phyloP scores from a whole-genome alignment of 2,329 filamentous ascomycete species.

The Clarireedia paspali region DNA sequence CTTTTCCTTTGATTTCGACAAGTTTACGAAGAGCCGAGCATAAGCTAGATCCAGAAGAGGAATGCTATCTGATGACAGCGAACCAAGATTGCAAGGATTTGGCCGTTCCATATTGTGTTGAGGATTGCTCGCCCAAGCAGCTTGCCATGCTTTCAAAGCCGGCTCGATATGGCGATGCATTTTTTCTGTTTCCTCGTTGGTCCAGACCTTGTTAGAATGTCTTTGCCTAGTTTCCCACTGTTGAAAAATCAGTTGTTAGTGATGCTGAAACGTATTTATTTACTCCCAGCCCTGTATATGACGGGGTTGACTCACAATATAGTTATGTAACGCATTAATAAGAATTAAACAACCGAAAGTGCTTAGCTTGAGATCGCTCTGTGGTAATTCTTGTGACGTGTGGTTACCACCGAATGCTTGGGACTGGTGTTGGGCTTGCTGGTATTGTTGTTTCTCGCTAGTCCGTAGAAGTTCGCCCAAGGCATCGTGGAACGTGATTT shows the following conservation, averaged over 20 bases:
- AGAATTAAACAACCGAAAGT: conserved; percentile 87
- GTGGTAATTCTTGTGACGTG: conserved; percentile 41
- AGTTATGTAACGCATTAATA: conserved; percentile 93
- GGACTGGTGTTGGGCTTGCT: conserved; percentile 38
- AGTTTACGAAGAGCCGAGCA: conserved; percentile 83
- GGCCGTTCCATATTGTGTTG: conserved; percentile 77
- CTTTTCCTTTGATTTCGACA: conserved; percentile 85
- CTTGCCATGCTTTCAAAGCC: conserved; percentile 87
- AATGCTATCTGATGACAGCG: conserved; percentile 83
- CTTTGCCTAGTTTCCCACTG: conserved; percentile 86
- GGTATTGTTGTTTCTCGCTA: conserved; percentile 57
- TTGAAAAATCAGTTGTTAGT: no score
- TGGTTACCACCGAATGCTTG: conserved; percentile 39
- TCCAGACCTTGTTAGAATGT: conserved; percentile 84
- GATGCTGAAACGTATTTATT: no score
- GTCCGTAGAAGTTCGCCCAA: conserved; percentile 74
- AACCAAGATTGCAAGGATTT: conserved; percentile 73
- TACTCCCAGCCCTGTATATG: not conserved
- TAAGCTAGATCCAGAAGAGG: conserved; percentile 88
- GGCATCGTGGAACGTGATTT: conserved; percentile 73
- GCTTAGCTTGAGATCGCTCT: conserved; percentile 68
- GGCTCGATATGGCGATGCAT: conserved; percentile 96
- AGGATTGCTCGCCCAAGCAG: conserved; percentile 82
- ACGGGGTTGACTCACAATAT: conserved; percentile 45
- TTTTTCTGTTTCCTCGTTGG: conserved; percentile 82